Base-by-base conservation (phyloP, 192 early-diverging fungal genomes). In the Coemansia sp. region DNA sequence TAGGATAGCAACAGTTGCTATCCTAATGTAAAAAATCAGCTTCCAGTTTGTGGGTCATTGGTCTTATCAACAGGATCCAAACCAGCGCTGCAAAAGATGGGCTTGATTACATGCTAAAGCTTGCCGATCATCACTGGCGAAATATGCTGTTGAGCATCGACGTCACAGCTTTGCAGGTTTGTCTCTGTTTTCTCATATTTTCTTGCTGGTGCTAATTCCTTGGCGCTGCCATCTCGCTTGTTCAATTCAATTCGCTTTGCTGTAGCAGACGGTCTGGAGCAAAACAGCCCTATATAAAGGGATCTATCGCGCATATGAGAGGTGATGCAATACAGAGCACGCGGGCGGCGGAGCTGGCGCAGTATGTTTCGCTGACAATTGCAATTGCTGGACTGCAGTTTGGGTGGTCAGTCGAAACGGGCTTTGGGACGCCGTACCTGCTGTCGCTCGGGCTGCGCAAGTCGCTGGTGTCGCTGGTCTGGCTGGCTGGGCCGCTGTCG, bases 401-500 rank as follows among this genome's bases (percentile, higher is more conserved):
- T 48, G 70, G 49, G 43, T 84, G 82, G 82, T 70, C 78, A 1
- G 78, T 84, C 1, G 82, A 84, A 53, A 81, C 69, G 1, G 82
- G 74, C 12, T 81, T 69, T 51, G 94, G 93, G 7, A 93, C 96
- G 17, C 93, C 92, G 15, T 94, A 93, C 65, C 74, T 98, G 52
- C 83, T 92, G 29, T 86, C 88, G 1, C 84, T 98, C 17, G 93
- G 90, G 0, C 68, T 98, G 49, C 83, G 88, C 17, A 90, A 92
- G 72, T 84, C 93, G 11, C 76, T 90, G 37, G 88, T 90, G 61
- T 92, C 94, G 39, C 76, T 97, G 32, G 96, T 98, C 9, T 98
- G 96, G 96, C 82, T 98, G 56, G 94, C 94, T 2, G 92, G 92
- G 6, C 92, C 92, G 39, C 73, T 93, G n/a, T 90, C 89, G 37